Base-by-base conservation (phyloP, 1,284 basidiomycete genomes). In the Sporisorium scitamineum region DNA sequence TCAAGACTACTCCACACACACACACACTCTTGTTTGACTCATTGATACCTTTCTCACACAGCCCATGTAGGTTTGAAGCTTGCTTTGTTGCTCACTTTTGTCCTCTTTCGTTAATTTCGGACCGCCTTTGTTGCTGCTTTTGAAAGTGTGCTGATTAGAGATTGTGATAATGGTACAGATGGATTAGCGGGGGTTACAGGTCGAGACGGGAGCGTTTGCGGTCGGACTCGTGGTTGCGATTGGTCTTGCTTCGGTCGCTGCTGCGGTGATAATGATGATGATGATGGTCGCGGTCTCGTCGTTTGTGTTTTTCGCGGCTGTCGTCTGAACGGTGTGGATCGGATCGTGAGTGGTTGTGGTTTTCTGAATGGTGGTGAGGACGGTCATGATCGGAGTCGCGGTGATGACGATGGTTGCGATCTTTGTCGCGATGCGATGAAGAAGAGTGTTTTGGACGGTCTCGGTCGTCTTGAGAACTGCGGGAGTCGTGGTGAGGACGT, bases 191-290 rank as follows among this genome's bases (percentile, higher is more conserved):
- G 29, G 50, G 16, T 45, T 29, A 69, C 13, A 56, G 31, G 10
- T 69, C 55, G n/a, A 63, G 22, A 4, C 66, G 60, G 11, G 66
- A 55, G 22, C 61, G 54, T 16, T 70, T 70, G 32, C 67, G 67
- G 11, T 70, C 57, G 6, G 56, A 55, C 13, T 63, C 56, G 14
- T 54, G 42, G 2, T 50, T 44, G 22, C 42, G 39, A 31, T 24
- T 34, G 9, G 31, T 52, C 18, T 53, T 51, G 34, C 29, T 41
- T 20, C 37, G 22, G 37, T n/a, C 26, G 29, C 20, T 31, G n/a
- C 39, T 42, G 39, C 14, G 18, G 39, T 42, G 39, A 1, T 34
- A 13, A 3, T 34, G 6, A 34, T 16, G 51, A 26, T 47, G 34
- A 3, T 29, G 45, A 14, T 48, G 42, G 31, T 59, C 34, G n/a